These are phyloP conservation scores for Fusarium subtropicale DNA, from an alignment of 2,329 filamentous ascomycete species.

Conservation along the genomic window DNA sequence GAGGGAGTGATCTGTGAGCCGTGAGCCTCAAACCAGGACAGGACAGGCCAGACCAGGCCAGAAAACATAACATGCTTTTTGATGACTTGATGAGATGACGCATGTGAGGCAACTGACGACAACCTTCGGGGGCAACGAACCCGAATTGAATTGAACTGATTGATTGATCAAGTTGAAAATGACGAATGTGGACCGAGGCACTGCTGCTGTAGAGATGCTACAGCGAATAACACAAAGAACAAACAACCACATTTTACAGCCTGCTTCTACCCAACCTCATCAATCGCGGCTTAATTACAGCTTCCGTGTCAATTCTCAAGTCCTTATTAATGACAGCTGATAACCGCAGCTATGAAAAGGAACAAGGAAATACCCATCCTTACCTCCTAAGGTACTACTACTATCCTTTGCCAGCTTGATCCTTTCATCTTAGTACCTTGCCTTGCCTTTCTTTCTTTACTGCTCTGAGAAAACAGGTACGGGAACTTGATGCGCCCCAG, in stretches of 20 bases:
- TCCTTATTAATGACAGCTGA: not conserved
- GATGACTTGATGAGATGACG: conserved; percentile 15
- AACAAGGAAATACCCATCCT: not conserved
- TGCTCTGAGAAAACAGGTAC: conserved; percentile 27
- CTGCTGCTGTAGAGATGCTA: not conserved
- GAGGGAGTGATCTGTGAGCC: conserved; percentile 16
- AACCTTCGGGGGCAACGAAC: conserved; percentile 7
- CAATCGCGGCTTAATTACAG: not conserved
- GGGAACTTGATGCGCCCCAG: conserved; percentile 35
- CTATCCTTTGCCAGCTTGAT: not conserved
- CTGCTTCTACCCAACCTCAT: not conserved
- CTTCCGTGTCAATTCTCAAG: not conserved
- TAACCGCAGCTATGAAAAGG: conserved; percentile 5
- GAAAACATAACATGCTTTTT: conserved; percentile 5
- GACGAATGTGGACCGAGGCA: conserved; percentile 15
- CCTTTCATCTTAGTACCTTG: not conserved
- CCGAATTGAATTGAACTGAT: conserved; percentile 4
- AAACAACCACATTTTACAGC: not conserved
- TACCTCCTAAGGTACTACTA: not conserved
- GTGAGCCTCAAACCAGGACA: conserved; percentile 38
- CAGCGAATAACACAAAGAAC: conserved; percentile 8
- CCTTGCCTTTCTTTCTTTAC: not conserved
- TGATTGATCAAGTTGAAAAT: conserved; percentile 20
- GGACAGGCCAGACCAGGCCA: conserved; percentile 14
- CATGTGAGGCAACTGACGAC: conserved; percentile 34